Percentiles rank a stretch among this genome's conserved stretches.
These are phyloP conservation scores for Phytophthora ramorum DNA, from an alignment of 352 stramenopile species.

Conservation along the genomic window DNA sequence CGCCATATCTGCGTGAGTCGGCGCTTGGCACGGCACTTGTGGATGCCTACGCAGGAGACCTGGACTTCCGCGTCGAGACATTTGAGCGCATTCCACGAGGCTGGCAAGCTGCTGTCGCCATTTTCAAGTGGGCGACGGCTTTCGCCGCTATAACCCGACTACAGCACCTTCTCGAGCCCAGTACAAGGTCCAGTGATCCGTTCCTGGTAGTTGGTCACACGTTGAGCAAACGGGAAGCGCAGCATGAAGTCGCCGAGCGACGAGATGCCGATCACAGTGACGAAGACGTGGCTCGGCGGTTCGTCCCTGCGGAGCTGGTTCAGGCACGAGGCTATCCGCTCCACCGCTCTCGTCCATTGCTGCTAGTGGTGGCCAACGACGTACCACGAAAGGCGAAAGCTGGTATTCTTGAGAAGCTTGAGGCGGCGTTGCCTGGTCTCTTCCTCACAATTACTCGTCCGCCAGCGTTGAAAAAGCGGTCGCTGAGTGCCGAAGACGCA, in stretches of 20 bases:
- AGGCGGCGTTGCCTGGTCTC: conserved; percentile 62
- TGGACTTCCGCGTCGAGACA: conserved; percentile 52
- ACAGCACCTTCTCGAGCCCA: conserved; percentile 52
- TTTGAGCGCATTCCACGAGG: conserved; percentile 56
- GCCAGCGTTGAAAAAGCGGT: conserved; percentile 14
- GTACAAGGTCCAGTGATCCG: conserved; percentile 1
- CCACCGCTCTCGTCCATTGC: conserved; percentile 57
- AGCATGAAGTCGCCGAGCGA: conserved; percentile 54
- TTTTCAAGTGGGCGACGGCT: conserved; percentile 65
- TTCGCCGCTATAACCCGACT: conserved; percentile 53
- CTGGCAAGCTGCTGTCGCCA: conserved; percentile 53
- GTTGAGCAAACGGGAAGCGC: conserved; percentile 47
- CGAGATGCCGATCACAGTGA: conserved; percentile 45
- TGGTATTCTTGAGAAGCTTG: conserved; percentile 50
- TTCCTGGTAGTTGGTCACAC: conserved; percentile 49
- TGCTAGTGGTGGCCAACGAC: conserved; percentile 78
- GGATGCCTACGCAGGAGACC: conserved; percentile 53
- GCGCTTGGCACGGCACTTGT: conserved; percentile 49
- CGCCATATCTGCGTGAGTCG: conserved; percentile 46
- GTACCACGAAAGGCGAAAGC: conserved; percentile 51
- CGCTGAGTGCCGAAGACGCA: conserved; percentile 6
- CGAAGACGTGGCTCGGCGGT: conserved; percentile 52
- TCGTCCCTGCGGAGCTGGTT: conserved; percentile 62
- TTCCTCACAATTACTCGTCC: conserved; percentile 75
- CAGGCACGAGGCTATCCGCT: conserved; percentile 38